phyloP scores from a whole-genome alignment of 208 protist species.

The Entamoeba invadens region DNA sequence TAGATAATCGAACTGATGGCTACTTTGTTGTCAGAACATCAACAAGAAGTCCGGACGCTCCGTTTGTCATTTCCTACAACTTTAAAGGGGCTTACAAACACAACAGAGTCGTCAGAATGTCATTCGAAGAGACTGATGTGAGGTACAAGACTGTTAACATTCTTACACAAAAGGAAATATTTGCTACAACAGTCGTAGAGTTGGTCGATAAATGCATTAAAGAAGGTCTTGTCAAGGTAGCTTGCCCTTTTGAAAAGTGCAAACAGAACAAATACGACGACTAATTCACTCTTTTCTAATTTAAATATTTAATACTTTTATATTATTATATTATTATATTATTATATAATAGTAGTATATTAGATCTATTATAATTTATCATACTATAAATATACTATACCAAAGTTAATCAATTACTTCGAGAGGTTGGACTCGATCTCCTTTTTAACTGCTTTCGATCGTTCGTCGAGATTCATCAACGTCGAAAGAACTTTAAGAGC shows the following conservation, averaged over 20 bases:
- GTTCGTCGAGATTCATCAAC: no score
- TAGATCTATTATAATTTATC: no score
- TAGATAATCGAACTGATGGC: background rate
- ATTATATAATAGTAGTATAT: no score
- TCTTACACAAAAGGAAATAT: background rate
- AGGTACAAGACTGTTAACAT: background rate
- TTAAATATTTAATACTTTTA: no score
- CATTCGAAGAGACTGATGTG: background rate
- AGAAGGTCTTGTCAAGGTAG: background rate
- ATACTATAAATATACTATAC: no score
- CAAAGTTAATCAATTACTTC: no score
- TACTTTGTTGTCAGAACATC: background rate
- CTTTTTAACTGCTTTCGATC: no score
- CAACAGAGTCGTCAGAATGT: background rate
- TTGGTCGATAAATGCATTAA: background rate
- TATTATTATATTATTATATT: no score
- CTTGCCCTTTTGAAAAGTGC: background rate
- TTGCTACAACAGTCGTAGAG: background rate
- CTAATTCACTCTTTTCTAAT: no score
- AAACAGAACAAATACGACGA: no score
- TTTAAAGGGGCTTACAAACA: background rate
- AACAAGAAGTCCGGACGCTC: background rate
- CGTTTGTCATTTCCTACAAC: background rate
- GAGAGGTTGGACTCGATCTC: no score
- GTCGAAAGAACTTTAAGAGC: no score